Evolutionary conservation across 2,329 filamentous ascomycete species (phyloP), one percentile per base, ranked within the genome.

Genomic region (Aspergillus ruber): DNA sequence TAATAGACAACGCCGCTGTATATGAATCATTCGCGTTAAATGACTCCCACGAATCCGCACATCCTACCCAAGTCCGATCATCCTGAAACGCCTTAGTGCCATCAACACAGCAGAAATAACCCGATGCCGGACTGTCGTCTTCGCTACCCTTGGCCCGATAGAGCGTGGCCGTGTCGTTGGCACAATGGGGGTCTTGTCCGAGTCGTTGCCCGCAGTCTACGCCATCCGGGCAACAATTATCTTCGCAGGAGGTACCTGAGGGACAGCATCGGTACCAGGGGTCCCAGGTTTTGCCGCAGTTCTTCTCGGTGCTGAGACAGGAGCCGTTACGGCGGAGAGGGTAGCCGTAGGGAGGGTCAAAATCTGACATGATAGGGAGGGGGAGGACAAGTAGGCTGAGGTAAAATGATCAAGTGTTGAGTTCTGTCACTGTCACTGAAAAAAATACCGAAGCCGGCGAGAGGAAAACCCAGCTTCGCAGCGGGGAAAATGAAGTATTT

Each of bases 201-300:
- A 60, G 13, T 4, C 46, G 43, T 9, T 42, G 25, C 3, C 45
- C 46, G 7, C 57, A 59, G 43, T 58, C 51, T 4, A 54, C 45
- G 4, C 49, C 35, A 0, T 49, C 47, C 12, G 49, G 52, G 10
- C 57, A 60, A 25, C 57, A 59, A 10, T 54, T 51, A 17, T 52
- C 49, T 4, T 53, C 53, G 18, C 56, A 59, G n/a, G 46, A 44
- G 8, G 56, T 44, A 27, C 43, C 44, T 2, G 20, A 18, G 0
- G 57, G 57, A 35, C 57, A 59, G 42, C 57, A 59, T 18, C 49
- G 51, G 17, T 44, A 48, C 43, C 51, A 60, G 9, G 45, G 21
- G 4, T 41, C 44, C 55, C 52, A 57, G n/a, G 57, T 60, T 17
- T 27, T 1, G 2, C 56, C 55, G 32, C 57, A 60, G 45, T 58